phyloP scores from a whole-genome alignment of 495 filamentous ascomycete species.

The Talaromyces wortmannii region DNA sequence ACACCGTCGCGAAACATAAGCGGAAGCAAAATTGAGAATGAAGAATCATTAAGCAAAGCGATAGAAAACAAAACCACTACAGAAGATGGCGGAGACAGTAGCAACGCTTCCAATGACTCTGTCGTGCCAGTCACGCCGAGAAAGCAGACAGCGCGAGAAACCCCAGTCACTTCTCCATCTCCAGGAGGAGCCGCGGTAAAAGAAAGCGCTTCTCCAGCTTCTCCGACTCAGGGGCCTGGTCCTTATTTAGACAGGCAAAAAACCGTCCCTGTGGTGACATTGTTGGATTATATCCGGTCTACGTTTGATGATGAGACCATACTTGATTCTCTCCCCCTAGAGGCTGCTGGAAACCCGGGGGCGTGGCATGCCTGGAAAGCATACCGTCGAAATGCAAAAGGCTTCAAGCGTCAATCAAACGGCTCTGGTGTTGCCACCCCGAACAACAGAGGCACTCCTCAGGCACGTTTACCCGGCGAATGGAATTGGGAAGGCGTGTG shows the following conservation, averaged over 20 bases:
- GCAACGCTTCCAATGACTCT: neutral
- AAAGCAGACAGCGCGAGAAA: neutral
- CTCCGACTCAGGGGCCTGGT: constrained; percentile 9
- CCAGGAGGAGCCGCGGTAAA: neutral
- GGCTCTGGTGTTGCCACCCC: constrained; percentile 2
- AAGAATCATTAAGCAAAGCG: neutral
- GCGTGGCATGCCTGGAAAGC: constrained; percentile 88
- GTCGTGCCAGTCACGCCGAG: neutral
- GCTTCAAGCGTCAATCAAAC: neutral
- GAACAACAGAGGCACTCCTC: constrained; percentile 24
- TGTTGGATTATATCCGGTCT: constrained; percentile 74
- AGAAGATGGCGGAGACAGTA: neutral
- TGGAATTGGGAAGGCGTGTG: constrained; percentile 98
- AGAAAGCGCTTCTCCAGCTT: constrained; percentile 2
- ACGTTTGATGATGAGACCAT: constrained; percentile 71
- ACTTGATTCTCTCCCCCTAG: constrained; percentile 70
- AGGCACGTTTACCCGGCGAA: constrained; percentile 59
- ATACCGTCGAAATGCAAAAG: constrained; percentile 36
- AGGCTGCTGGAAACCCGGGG: constrained; percentile 77
- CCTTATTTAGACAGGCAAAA: constrained; percentile 14
- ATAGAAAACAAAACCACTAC: neutral
- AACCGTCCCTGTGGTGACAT: constrained; percentile 25
- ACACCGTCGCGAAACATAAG: constrained; percentile 31
- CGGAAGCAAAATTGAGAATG: constrained; percentile 10
- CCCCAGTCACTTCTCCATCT: neutral